Base-by-base conservation (phyloP, 768 basidiomycete species). In the Tephrocybe sp. region DNA sequence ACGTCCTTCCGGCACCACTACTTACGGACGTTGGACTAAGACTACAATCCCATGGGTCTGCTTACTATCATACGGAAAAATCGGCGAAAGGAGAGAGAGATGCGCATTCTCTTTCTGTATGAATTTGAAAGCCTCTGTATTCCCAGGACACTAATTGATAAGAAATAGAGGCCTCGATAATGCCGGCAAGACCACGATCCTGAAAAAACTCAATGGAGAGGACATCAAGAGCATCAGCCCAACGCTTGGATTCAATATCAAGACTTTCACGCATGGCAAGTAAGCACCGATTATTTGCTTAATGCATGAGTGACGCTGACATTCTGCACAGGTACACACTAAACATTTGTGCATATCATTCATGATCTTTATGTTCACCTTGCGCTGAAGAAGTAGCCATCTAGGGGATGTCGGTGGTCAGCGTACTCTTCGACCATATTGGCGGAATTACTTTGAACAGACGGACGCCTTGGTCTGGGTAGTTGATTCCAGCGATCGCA, bases 401-500 rank as follows among this genome's bases (percentile, higher is more conserved):
- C 51, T 60, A 98, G 95, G 96, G 97, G 97, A 99, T 66, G 93
- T 98, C 33, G 97, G 97, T 32, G 96, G 97, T 19, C 97, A 99
- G 68, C 84, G 87, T 51, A 95, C 92, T 0, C 83, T 99, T 45
- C 82, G 97, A 26, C 96, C 97, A 7, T 98, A 98, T 68, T 99
- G 97, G 97, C 77, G 92, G 20, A 99, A 98, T 68, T 98, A 98
- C 71, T 98, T 98, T 60, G 97, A 99, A 69, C 92, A 94, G 69
- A 98, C 97, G 9, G 97, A 99, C 69, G 96, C 90, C 6, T 76
- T 99, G 39, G 93, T 98, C 31, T 99, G 97, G 97, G 96, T 99
- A 14, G 95, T 99, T 36, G 97, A 99, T 72, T 96, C 94, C 0
- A 82, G 88, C 34, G 96, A 98, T 71, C 80, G 89, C 36, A 77